A percentile compares a stretch with the other conserved stretches of the same genome.
Evolutionary conservation across 805 yeast genomes (phyloP).

Genomic region (Crinitomyces ghanaensis): DNA sequence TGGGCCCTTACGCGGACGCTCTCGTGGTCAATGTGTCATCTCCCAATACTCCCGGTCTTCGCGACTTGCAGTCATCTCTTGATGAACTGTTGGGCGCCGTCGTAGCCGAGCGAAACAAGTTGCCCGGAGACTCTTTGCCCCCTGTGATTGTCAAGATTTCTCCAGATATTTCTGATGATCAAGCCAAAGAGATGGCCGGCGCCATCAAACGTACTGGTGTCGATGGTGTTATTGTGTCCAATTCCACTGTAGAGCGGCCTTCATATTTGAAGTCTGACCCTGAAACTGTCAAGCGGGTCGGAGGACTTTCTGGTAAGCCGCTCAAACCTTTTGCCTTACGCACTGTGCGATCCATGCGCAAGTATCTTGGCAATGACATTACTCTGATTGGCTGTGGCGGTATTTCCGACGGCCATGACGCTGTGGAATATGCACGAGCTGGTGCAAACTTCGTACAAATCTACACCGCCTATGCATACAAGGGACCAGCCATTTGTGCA

Average conservation of each 20-base stretch:
- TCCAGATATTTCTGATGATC: constrained; percentile 77
- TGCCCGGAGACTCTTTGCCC: constrained; percentile 28
- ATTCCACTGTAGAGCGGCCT: constrained; percentile 86
- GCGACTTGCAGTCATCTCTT: constrained; percentile 72
- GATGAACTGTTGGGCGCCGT: constrained; percentile 56
- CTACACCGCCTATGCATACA: constrained; percentile 84
- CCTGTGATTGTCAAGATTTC: constrained; percentile 88
- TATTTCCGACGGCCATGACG: constrained; percentile 77
- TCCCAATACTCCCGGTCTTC: constrained; percentile 92
- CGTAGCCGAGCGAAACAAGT: constrained; percentile 51
- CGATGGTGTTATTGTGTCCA: constrained; percentile 87
- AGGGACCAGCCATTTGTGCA: constrained; percentile 76
- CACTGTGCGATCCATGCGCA: constrained; percentile 61
- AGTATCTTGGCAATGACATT: constrained; percentile 61
- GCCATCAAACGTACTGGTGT: constrained; percentile 67
- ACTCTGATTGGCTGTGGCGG: constrained; percentile 94
- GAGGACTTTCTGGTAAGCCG: constrained; percentile 92
- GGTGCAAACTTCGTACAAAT: constrained; percentile 87
- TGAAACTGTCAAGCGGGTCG: constrained; percentile 44
- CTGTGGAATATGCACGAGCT: constrained; percentile 80
- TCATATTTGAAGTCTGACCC: constrained; percentile 40
- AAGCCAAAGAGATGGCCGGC: constrained; percentile 69
- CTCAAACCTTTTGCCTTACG: constrained; percentile 66
- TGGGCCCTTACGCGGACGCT: constrained; percentile 80
- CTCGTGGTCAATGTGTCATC: constrained; percentile 85